Base-by-base conservation (phyloP, 345 rosid species). In the Eucalyptus caleyi region DNA sequence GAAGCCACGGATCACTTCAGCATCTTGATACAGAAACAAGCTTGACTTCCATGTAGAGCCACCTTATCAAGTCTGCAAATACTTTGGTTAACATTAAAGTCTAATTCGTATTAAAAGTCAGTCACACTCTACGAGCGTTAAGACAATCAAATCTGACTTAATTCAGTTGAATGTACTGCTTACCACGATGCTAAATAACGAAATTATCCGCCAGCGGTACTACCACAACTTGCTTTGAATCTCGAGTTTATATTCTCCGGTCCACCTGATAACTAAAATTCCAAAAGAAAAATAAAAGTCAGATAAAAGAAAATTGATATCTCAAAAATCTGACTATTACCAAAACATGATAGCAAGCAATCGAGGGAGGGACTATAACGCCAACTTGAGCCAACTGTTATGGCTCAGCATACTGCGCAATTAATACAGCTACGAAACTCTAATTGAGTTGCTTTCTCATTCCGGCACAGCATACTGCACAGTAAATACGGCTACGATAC, bases 21-120 rank as follows among this genome's bases (percentile, higher is more conserved):
- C 62, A 92, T 91, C 90, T 89, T 69, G 90, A 88, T 51, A 85
- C 50, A 37, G 65, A 86, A 86, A 93, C 88, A 89, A 86, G 82
- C 89, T 89, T 90, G 88, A 87, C 89, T 88, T 89, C 82, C 89
- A 87, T 56, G 87, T 86, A 82, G 87, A 92, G 91, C 91, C 92
- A 87, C 91, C 90, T 92, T 92, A 86, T 92, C 90, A 72, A 83
- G 88, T 91, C 98, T 96, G 97, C 95, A 95, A 56, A 88, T 34
- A 59, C 77, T 89, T 77, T 51, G 14, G 86, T n/a, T 30, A 24
- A 42, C 37, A 77, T 40, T 77, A 77, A 77, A 42, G 83, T 40
- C 83, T 77, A 77, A 77, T 40, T 77, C 83, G 42, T 77, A 77
- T 37, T 11, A 40, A 77, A 77, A 40, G 50, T 49, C 50, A 49